Conservation (phyloP, 1,284 basidiomycete genomes). For the Lentinula novae-zelandiae region DNA sequence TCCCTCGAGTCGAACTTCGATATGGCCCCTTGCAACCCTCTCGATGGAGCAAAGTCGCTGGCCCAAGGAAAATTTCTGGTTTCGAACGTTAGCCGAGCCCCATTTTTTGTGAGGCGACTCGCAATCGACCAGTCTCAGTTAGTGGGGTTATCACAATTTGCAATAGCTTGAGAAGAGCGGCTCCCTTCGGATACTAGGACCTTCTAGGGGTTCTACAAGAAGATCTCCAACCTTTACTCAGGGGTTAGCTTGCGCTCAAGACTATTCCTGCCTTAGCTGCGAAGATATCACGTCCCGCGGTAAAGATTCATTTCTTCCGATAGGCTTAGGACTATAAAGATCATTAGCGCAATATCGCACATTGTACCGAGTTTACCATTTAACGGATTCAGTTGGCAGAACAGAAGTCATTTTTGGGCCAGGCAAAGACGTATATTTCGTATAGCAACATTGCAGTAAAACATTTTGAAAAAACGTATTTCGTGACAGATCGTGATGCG, state of each 20-base stretch:
- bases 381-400: not conserved
- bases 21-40: constrained; percentile 64
- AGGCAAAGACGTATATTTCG: constrained; percentile 8
- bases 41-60: constrained; percentile 69
- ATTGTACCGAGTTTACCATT: not conserved
- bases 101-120: not conserved
- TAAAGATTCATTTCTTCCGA: not conserved
- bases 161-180: not conserved
- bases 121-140: not conserved
- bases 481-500: constrained; percentile 20
- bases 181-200: not conserved
- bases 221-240: not conserved
- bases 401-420: not conserved
- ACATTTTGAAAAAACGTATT: constrained; percentile 7
- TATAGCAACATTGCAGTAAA: constrained; percentile 4
- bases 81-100: constrained; percentile 52
- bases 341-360: not conserved
- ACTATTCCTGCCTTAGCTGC: not conserved
- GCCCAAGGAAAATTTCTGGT: constrained; percentile 56
- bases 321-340: not conserved
- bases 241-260: not conserved
- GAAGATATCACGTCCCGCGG: not conserved
- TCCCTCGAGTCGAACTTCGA: constrained; percentile 36
- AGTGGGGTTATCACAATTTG: not conserved
- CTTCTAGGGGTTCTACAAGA: not conserved